Evolutionary conservation across 2,329 filamentous ascomycete species (phyloP).

Genomic region (Ceratocystis papillata): DNA sequence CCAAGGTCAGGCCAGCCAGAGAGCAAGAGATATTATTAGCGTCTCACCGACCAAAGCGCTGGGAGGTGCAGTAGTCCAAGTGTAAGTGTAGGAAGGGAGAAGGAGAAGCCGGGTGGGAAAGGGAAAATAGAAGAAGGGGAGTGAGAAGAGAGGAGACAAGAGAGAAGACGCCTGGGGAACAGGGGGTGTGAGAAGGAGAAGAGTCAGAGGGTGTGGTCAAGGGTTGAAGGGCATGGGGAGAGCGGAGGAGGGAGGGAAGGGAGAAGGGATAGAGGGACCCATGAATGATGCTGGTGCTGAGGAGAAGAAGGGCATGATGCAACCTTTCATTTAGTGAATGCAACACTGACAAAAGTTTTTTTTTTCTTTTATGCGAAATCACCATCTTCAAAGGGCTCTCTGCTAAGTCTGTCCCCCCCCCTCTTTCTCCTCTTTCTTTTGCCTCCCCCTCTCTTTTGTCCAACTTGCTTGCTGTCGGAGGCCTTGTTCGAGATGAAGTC

Average conservation of each 20-base stretch:
- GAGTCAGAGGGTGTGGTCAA: neutral
- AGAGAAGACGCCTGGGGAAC: neutral
- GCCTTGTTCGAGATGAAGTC: too few relatives aligned
- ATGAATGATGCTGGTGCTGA: neutral
- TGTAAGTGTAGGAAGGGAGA: neutral
- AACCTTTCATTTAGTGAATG: slow-evolving; percentile 6
- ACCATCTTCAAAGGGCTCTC: neutral
- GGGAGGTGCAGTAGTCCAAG: neutral
- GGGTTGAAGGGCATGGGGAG: neutral
- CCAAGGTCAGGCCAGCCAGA: too few relatives aligned
- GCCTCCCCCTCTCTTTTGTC: neutral
- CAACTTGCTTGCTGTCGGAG: neutral
- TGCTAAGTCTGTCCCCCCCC: neutral
- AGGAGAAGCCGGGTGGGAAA: neutral
- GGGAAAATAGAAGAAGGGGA: neutral
- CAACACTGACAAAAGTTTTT: neutral
- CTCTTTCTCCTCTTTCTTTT: neutral
- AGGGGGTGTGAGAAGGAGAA: neutral
- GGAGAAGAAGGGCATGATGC: neutral
- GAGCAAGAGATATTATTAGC: slow-evolving; percentile 9
- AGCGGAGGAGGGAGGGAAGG: neutral
- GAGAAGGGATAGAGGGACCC: neutral
- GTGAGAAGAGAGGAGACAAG: neutral
- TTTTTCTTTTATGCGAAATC: neutral
- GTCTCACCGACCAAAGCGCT: slow-evolving; percentile 2